Evolutionary conservation across 345 rosid species (phyloP), one percentile per base, ranked within the genome.

Genomic region (Microthlaspi erraticum): DNA sequence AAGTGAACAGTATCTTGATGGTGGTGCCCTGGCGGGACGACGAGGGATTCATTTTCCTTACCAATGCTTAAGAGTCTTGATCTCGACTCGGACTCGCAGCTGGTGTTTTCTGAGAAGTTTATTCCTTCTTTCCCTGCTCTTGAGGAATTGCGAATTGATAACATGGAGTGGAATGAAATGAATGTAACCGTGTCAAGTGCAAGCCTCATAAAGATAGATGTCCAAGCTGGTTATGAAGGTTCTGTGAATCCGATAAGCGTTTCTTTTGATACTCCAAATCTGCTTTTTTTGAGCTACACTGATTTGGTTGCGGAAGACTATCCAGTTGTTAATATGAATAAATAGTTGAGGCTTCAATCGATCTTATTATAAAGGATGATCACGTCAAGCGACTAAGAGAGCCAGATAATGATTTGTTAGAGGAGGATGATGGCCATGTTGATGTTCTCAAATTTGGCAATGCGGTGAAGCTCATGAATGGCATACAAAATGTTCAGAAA

Each of bases 101-200:
- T n/a, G n/a, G 17, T 8, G 2, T 7, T 19, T 6, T 37, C 32
- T 16, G 61, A 53, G 0, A 9, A 13, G 6, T 19, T 66, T 41
- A 6, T 66, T 66, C 51, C 8, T 66, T 43, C 37, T 68, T 68
- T 43, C 23, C 54, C 54, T 33, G 72, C 7, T 3, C 72, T 68
- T 14, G 72, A 67, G 54, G 54, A n/a, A 31, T 16, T 62, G 31
- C 39, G n/a, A 5, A 57, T 61, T 14, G 11, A 0, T 31, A 1
- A 4, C 45, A 33, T 61, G 10, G 0, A 5, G 38, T 61, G 66
- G 41, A 4, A 0, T 0, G 10, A 14, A 1, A 0, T 1, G 2
- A 14, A 29, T 26, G 26, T 61, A 7, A 43, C 4, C 1, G 6
- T 60, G 17, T 60, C 66, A 44, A 43, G 26, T 44, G 26, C 20